Base-by-base conservation (phyloP, 176 grass and related monocot species). In the Zizania latifolia region DNA sequence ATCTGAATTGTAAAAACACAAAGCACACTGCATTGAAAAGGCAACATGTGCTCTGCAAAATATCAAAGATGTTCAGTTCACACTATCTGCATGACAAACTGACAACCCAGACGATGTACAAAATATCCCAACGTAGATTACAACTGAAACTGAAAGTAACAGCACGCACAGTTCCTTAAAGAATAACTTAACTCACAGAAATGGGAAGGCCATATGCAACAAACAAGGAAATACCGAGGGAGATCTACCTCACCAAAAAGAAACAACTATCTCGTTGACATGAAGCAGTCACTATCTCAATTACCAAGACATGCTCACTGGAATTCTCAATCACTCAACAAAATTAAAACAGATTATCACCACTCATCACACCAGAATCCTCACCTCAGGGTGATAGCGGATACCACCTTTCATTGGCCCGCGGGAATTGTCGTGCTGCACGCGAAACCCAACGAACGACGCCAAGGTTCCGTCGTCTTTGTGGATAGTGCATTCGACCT, bases 381-480 rank as follows among this genome's bases (percentile, higher is more conserved):
- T 83, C 40, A 98, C 95, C 85, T 98, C 95, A 50, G 68, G 89
- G 38, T 98, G 95, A 46, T 92, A 98, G 65, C 95, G 89, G 68
- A 98, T 98, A n/a, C 95, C 95, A 63, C 95, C 95, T 83, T 98
- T 98, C 95, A 98, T 98, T 23, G 95, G 95, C 1, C 94, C 94
- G 48, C 95, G 86, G 72, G 95, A 75, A 79, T 98, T 98, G 55
- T 98, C 95, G 70, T 98, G 95, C 74, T 98, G 95, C 30, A 98
- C 91, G 66, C 95, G 92, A 81, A 98, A 98, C 0, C 95, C 95
- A 6, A 98, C 61, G 71, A 80, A 98, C 30, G 95, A 88, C 27
- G 85, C 84, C 72, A 98, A 87, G 14, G 72, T 94, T 41, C 95
- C 95, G 86, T 94, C 88, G 62, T 98, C 95, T 81, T 82, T 98